A percentile compares a stretch with the other conserved stretches of the same genome.
Evolutionary conservation across 257 asterid genomes (phyloP).

Genomic region (Fraxinus quadrangulata): DNA sequence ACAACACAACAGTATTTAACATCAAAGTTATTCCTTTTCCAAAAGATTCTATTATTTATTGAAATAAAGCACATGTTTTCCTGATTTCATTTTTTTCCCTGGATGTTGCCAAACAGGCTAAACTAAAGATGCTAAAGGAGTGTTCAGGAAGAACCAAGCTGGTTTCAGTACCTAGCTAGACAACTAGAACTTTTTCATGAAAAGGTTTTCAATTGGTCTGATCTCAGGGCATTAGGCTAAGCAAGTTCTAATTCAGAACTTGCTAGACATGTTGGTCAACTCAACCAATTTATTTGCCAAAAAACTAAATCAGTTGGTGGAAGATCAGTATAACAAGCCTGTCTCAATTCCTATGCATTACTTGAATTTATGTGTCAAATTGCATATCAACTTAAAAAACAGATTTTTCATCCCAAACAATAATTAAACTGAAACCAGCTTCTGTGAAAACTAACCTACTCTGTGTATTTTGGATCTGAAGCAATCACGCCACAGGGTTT

Average conservation of each 20-base stretch:
- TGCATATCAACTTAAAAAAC: neutral
- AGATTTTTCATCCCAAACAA: neutral
- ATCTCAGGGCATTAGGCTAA: neutral
- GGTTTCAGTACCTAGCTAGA: neutral
- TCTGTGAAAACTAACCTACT: neutral
- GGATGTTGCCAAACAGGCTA: neutral
- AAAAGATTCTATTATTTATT: neutral
- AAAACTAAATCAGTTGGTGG: neutral
- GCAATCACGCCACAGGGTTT: neutral
- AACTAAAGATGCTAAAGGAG: neutral
- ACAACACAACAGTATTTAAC: conserved; percentile 10
- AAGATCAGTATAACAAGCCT: neutral
- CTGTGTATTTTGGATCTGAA: neutral
- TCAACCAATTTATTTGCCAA: neutral
- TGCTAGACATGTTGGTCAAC: neutral
- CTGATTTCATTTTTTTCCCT: neutral
- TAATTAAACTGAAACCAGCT: neutral
- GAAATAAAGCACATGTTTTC: neutral
- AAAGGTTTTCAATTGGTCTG: neutral
- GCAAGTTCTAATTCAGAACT: neutral
- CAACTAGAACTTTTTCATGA: neutral
- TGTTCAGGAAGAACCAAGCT: neutral
- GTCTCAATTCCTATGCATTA: neutral
- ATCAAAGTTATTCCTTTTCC: neutral
- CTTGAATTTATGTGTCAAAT: too few species aligned